Percentiles rank a stretch among this genome's conserved stretches.
Conservation (phyloP, 768 basidiomycete species). For the Phylloporus sp. region DNA sequence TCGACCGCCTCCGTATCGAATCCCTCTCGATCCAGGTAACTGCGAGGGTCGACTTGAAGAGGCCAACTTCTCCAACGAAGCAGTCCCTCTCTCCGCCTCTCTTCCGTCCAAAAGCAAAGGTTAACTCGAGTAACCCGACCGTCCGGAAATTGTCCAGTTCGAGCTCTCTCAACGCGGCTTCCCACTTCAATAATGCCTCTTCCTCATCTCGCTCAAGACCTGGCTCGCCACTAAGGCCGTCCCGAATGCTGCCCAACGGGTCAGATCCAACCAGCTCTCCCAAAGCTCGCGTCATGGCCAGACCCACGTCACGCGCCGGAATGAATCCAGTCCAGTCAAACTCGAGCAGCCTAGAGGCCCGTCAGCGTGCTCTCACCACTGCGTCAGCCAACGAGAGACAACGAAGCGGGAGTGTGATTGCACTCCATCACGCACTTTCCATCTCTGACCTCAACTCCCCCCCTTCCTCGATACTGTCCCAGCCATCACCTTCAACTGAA, state of each 20-base stretch:
- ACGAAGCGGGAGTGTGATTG: conserved; percentile 27
- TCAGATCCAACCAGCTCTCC: conserved; percentile 23
- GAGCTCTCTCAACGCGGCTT: conserved; percentile 14
- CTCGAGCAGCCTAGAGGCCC: conserved; percentile 19
- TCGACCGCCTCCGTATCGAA: conserved; percentile 8
- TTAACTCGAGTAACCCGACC: conserved; percentile 53
- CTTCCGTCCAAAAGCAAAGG: conserved; percentile 53
- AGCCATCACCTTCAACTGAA: conserved; percentile 16
- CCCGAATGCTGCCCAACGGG: conserved; percentile 32
- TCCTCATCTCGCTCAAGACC: conserved; percentile 40
- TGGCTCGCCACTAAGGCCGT: conserved; percentile 35
- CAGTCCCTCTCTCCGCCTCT: conserved; percentile 26
- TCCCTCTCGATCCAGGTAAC: conserved; percentile 43
- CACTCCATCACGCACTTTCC: conserved; percentile 25
- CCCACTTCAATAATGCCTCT: conserved; percentile 28
- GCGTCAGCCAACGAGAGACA: conserved; percentile 28
- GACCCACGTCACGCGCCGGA: conserved; percentile 28
- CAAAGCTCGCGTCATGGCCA: conserved; percentile 25
- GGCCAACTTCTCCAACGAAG: conserved; percentile 50
- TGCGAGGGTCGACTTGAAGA: conserved; percentile 45
- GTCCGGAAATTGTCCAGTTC: conserved; percentile 25
- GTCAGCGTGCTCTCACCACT: conserved; percentile 29
- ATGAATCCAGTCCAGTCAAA: conserved; percentile 6
- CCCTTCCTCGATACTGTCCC: conserved; percentile 12
- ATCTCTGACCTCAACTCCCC: conserved; percentile 17